Evolutionary conservation across 208 protist genomes (phyloP).

Genomic region (Crithidia brevicula): DNA sequence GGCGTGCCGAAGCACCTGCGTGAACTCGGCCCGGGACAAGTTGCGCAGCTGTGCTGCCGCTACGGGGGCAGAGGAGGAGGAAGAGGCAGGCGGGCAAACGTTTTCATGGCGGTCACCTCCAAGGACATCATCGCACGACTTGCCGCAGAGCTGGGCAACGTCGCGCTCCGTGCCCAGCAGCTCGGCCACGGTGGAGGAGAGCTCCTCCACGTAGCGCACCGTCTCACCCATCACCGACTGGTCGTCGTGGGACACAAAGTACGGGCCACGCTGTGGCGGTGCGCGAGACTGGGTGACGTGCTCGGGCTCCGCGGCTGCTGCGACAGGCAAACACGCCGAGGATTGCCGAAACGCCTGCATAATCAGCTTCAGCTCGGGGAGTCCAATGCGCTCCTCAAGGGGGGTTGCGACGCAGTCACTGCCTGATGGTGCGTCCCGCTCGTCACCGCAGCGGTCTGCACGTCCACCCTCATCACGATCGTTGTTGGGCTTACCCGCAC

Average conservation of each 20-base stretch:
- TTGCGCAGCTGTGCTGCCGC: slow-evolving; percentile 14
- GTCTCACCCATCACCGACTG: background rate
- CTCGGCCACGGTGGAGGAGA: slow-evolving; percentile 2
- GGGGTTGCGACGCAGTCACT: background rate
- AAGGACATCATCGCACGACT: no score
- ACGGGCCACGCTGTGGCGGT: no score
- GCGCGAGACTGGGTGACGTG: no score
- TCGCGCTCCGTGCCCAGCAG: background rate
- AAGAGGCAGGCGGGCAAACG: no score
- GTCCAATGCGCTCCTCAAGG: slow-evolving; percentile 59
- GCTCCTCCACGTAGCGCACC: slow-evolving; percentile 16
- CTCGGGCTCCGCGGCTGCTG: no score
- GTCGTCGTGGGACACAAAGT: background rate
- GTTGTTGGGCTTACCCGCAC: background rate
- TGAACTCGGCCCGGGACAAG: slow-evolving; percentile 35
- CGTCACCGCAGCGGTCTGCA: background rate
- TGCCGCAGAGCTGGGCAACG: background rate
- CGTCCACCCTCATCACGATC: background rate
- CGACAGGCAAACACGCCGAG: no score
- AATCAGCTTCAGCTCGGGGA: slow-evolving; percentile 53
- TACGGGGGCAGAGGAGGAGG: background rate
- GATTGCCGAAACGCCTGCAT: slow-evolving; percentile 48
- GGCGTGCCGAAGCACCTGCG: slow-evolving; percentile 25
- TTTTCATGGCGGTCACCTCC: no score
- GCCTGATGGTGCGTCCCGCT: background rate